Conservation (phyloP, 768 basidiomycete genomes). For the Thelephora aurantiotincta region DNA sequence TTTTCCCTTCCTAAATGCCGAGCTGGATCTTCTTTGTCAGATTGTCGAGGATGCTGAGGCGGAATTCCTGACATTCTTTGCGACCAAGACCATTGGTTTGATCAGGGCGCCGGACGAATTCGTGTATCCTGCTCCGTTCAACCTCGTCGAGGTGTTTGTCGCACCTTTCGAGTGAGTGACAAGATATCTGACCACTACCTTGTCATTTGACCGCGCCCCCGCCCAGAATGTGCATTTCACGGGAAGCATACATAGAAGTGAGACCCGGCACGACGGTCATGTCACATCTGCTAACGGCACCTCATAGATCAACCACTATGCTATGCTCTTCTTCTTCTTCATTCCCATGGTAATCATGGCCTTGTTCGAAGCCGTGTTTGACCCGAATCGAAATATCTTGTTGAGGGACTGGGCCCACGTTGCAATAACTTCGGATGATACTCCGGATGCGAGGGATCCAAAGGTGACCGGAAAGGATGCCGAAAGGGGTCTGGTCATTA, state of each 20-base stretch:
- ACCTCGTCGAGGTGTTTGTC: slow-evolving; percentile 67
- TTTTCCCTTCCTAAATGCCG: not conserved
- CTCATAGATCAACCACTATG: slow-evolving; percentile 51
- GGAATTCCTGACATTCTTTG: slow-evolving; percentile 84
- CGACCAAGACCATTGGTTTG: slow-evolving; percentile 74
- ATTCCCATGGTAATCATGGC: slow-evolving; percentile 64
- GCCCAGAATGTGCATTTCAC: slow-evolving; percentile 29
- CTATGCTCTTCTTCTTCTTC: slow-evolving; percentile 77
- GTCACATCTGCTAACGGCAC: too few relatives aligned
- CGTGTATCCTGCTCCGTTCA: slow-evolving; percentile 87
- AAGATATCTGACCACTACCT: slow-evolving; percentile 1
- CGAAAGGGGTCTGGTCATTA: slow-evolving; percentile 46
- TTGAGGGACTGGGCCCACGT: slow-evolving; percentile 54
- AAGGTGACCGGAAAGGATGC: slow-evolving; percentile 39
- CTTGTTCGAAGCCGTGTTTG: slow-evolving; percentile 51
- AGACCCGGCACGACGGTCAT: slow-evolving; percentile 3
- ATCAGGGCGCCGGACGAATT: slow-evolving; percentile 77
- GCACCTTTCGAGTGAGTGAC: slow-evolving; percentile 73
- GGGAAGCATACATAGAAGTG: slow-evolving; percentile 47
- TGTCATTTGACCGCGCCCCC: not conserved
- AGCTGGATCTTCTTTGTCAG: slow-evolving; percentile 28
- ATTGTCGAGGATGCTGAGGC: slow-evolving; percentile 77
- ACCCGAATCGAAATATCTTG: slow-evolving; percentile 40
- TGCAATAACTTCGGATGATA: slow-evolving; percentile 45
- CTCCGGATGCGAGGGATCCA: slow-evolving; percentile 43